Base-by-base conservation (phyloP, 495 filamentous ascomycete genomes). In the Aspergillus cavernicola region DNA sequence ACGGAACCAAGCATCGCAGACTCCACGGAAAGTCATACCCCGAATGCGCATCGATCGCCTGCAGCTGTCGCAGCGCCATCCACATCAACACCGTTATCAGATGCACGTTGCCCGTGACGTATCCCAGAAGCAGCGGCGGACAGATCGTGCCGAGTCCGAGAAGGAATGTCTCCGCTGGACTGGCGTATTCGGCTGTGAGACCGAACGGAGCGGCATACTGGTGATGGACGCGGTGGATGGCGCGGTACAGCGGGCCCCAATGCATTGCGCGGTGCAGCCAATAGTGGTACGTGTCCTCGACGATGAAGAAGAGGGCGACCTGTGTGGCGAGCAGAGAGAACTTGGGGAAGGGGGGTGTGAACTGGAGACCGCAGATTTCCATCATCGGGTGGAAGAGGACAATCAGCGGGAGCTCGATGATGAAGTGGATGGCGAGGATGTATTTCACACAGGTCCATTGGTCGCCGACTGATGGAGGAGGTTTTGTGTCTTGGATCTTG, bases 231-330 rank as follows among this genome's bases (percentile, higher is more conserved):
- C 97, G 97, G 80, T 98, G 93, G 53, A 98, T 86, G 63, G 83
- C 75, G 71, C 86, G 92, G 81, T 98, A 98, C 5, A 98, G 82
- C n/a, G 88, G 87, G 7, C 90, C 91, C 84, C 92, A 96, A 80
- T 98, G 93, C 62, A 98, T 80, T 20, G 86, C 85, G 50, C 93
- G 90, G 72, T 98, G 93, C 39, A 82, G 83, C 85, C 92, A 98
- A 79, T 98, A 98, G 69, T 98, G 93, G 92, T 93, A 98, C 45
- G 95, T 79, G 70, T 98, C 93, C 71, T 98, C 93, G 63, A 97
- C 67, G 42, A 97, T 79, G 73, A 98, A 98, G 79, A 98, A 96
- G 65, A 97, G 75, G 39, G 84, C 80, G 51, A 97, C 95, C 53
- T 98, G 93, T 59, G 86, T 83, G 51, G 86, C 87, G 76, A 97